Evolutionary conservation across 352 stramenopile species (phyloP), one percentile per base, ranked within the genome.

Genomic region (Pythium periplocum): DNA sequence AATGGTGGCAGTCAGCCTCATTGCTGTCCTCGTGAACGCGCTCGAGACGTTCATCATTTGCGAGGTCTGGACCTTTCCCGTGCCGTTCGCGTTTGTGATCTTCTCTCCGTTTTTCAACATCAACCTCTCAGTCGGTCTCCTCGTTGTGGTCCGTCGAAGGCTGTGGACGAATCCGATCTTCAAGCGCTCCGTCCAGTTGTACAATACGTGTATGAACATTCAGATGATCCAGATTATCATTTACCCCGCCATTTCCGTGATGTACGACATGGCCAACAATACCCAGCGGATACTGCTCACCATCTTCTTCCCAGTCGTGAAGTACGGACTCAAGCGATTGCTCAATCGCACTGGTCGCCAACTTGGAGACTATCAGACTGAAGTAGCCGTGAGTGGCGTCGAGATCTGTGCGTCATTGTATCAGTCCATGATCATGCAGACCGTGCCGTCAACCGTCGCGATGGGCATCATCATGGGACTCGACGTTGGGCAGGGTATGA

Each of bases 371-470:
- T 32, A 53, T 36, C 37, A 36, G 2, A 37, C 41, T 6, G 58
- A 60, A 56, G 40, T 39, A 8, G 53, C 48, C 17, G 17, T 26
- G 17, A 26, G 17, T 26, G 17, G 17, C 17, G 17, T 48, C 37
- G 37, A 48, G 40, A 39, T 55, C 39, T 33, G 11, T 10, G 10
- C 48, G 36, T 54, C 46, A 0, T 8, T 52, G 5, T 52, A 52
- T 37, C 46, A 54, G 36, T 54, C 36, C 4, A 54, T 54, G 48
- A 54, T 44, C 48, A 54, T 45, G 48, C 48, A 44, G 38, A 37
- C 36, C 31, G 26, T 17, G 5, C 48, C 36, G 26, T 52, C 46
- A 7, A 7, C n/a, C 4, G 10, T 47, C 10, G 50, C 42, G 4
- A 43, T 17, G 37, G 50, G 11, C 0, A 37, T 45, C 8, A 56